These are phyloP conservation scores for Paraphoma sp. DNA, from an alignment of 2,329 filamentous ascomycete genomes.

Conservation along the genomic window DNA sequence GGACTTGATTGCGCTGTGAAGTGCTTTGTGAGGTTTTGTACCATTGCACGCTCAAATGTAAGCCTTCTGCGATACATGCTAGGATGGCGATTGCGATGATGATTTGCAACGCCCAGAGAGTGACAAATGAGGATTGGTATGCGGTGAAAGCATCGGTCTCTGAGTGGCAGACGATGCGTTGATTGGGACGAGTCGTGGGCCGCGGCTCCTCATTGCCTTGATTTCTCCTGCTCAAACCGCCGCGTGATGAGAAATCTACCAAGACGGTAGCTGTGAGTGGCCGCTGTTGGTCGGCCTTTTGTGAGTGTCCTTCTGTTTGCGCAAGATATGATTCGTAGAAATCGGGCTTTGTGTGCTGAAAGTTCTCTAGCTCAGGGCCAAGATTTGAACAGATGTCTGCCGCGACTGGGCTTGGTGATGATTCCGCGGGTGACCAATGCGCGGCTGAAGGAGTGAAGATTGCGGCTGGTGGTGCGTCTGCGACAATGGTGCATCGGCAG, in stretches of 20 bases:
- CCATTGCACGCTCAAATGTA: constrained; percentile 30
- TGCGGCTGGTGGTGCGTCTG: constrained; percentile 12
- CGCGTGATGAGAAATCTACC: constrained; percentile 14
- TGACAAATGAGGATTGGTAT: constrained; percentile 32
- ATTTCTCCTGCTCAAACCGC: constrained; percentile 3
- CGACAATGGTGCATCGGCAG: constrained; percentile 38
- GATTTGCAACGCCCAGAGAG: constrained; percentile 33
- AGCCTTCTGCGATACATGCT: constrained; percentile 34
- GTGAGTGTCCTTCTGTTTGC: constrained; percentile 1
- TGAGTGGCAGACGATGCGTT: constrained; percentile 31
- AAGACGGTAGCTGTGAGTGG: constrained; percentile 28
- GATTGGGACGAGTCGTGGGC: constrained; percentile 9
- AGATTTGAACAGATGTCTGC: constrained; percentile 30
- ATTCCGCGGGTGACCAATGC: constrained; percentile 27
- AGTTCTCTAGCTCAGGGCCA: constrained; percentile 33
- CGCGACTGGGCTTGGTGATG: constrained; percentile 16
- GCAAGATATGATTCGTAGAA: constrained; percentile 33
- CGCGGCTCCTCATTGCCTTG: constrained; percentile 1
- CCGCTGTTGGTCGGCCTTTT: constrained; percentile 16
- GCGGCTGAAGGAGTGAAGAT: constrained; percentile 25
- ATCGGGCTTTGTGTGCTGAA: constrained; percentile 31
- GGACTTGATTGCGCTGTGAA: not conserved
- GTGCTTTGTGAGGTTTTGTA: constrained; percentile 7
- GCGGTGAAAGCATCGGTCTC: constrained; percentile 20
- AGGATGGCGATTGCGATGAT: constrained; percentile 34